Evolutionary conservation across 2,329 filamentous ascomycete species (phyloP).

Genomic region (Alternaria solani): DNA sequence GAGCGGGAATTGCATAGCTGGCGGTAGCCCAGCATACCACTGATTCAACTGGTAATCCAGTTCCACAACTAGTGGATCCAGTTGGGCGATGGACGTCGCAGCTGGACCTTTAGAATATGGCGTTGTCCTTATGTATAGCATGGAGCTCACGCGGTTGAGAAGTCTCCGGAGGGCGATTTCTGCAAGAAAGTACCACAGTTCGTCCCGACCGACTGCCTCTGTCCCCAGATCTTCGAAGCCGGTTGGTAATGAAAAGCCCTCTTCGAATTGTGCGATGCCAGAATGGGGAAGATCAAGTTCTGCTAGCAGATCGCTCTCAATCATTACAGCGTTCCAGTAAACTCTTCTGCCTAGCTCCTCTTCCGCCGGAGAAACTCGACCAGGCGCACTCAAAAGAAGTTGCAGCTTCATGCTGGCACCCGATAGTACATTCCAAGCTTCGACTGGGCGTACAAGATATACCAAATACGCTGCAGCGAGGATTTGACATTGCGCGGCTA

Average conservation of each 20-base stretch:
- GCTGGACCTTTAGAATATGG: conserved; percentile 45
- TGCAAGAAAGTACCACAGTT: conserved; percentile 86
- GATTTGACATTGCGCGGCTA: conserved; percentile 81
- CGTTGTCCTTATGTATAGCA: conserved; percentile 76
- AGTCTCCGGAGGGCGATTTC: conserved; percentile 81
- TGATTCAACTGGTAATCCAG: conserved; percentile 83
- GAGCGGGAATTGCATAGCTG: conserved; percentile 79
- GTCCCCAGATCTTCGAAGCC: conserved; percentile 76
- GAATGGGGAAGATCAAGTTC: conserved; percentile 84
- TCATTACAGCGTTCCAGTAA: conserved; percentile 84
- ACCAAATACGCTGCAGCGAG: conserved; percentile 83
- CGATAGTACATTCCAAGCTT: conserved; percentile 82
- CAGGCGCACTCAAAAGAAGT: conserved; percentile 76
- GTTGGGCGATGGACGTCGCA: conserved; percentile 73
- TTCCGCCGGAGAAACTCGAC: conserved; percentile 73
- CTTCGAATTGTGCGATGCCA: conserved; percentile 82
- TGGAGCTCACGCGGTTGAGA: conserved; percentile 79
- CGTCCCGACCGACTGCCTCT: conserved; percentile 73
- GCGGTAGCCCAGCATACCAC: conserved; percentile 82
- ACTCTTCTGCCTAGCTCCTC: conserved; percentile 78
- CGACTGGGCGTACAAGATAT: conserved; percentile 80
- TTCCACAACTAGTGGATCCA: conserved; percentile 80
- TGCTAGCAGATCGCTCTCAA: conserved; percentile 79
- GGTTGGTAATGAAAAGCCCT: conserved; percentile 78
- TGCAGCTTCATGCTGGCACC: conserved; percentile 84